Base-by-base conservation (phyloP, 805 yeast species). In the Metschnikowia cerradonensis region DNA sequence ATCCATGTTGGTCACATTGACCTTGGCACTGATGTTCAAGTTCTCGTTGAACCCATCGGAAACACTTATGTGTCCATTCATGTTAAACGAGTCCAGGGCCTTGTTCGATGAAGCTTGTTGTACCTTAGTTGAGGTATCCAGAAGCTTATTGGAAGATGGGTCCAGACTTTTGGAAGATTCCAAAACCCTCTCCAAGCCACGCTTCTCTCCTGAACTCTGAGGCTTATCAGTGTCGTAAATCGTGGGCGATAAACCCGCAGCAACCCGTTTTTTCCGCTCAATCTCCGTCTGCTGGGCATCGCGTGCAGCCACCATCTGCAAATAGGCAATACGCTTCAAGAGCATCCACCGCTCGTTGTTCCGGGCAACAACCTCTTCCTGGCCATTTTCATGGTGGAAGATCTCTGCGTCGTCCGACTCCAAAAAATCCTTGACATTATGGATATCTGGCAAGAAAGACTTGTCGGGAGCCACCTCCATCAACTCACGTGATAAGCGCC, bases 291-390 rank as follows among this genome's bases (percentile, higher is more conserved):
- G 71, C 0, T 60, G 60, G 38, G 70, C 70, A 38, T 74, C 76
- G 53, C 79, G 81, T 19, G 83, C 79, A 11, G 85, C 79, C 20
- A 85, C 74, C 58, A 87, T 77, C 59, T 85, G 90, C 51, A 88
- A 66, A 62, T 88, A 88, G 5, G 86, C 78, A 36, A 88, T 71
- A 61, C 86, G 79, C 61, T 86, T 88, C 60, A 88, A 68, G 73
- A 88, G 77, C 39, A 76, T 72, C 90, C 91, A 85, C 62, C 88
- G 78, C 61, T 83, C 85, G 39, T 65, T 70, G 60, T 81, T 79
- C 54, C 79, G 63, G 41, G 67, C 73, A 15, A 69, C 59, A 17
- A 79, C 63, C 1, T 68, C 46, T 0, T 67, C 59, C 35, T 75
- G 78, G 10, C 71, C 66, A 22, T 76, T 77, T 31, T 65, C 70